Percentiles rank a stretch among this genome's conserved stretches.
Evolutionary conservation across 306 rosid genomes (phyloP).

Genomic region (Begonia peltatifolia): DNA sequence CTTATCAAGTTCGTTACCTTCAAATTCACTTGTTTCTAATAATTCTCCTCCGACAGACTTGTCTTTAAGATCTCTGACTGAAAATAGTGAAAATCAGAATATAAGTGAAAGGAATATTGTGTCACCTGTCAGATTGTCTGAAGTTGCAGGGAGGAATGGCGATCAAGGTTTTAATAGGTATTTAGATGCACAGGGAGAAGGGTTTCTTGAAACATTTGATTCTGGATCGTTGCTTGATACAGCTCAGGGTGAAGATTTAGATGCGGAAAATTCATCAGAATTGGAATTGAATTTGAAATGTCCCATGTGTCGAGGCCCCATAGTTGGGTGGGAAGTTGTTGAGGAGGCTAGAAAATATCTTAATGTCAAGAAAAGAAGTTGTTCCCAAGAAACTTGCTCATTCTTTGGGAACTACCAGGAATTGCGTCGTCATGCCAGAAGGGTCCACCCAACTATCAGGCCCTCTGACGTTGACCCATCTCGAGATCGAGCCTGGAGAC

Average conservation of each 20-base stretch:
- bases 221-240: conserved; percentile 63
- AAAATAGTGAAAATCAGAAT: conserved; percentile 41
- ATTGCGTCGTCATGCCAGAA: conserved; percentile 82
- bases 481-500: conserved; percentile 70
- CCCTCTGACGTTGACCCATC: conserved; percentile 72
- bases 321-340: conserved; percentile 72
- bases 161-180: conserved; percentile 50
- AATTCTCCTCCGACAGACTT: conserved; percentile 41
- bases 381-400: conserved; percentile 78
- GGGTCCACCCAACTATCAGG: conserved; percentile 66
- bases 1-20: conserved; percentile 44
- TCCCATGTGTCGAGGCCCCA: conserved; percentile 71
- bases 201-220: conserved; percentile 52
- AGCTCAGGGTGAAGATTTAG: conserved; percentile 44
- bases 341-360: conserved; percentile 83
- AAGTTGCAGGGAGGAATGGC: conserved; percentile 42
- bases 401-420: conserved; percentile 76
- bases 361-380: conserved; percentile 74
- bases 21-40: conserved; percentile 48
- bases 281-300: conserved; percentile 53
- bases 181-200: conserved; percentile 42
- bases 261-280: conserved; percentile 44
- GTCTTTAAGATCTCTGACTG: conserved; percentile 41
- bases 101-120: conserved; percentile 53
- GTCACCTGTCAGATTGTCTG: conserved; percentile 51